Evolutionary conservation across 306 rosid genomes (phyloP).

Genomic region (Mimosa pudica): DNA sequence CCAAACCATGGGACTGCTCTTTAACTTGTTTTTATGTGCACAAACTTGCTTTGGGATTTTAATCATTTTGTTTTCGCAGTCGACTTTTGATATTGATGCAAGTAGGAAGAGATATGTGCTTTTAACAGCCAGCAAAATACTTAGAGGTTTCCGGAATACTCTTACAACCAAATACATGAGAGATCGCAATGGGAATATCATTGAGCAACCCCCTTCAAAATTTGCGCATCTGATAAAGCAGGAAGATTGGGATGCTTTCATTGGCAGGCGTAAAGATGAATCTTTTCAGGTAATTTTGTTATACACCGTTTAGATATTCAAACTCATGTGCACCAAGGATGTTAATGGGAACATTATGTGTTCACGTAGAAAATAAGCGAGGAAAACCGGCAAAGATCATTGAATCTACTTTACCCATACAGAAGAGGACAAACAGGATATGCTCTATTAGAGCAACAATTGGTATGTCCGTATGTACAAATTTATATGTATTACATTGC

Average conservation of each 20-base stretch:
- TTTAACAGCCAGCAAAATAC: background rate
- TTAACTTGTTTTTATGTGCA: background rate
- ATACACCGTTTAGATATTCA: background rate
- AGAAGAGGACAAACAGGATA: background rate
- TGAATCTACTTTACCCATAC: background rate
- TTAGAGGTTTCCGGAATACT: background rate
- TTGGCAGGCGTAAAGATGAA: background rate
- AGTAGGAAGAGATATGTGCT: background rate
- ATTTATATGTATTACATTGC: too few species aligned
- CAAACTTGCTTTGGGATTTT: background rate
- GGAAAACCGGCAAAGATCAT: background rate
- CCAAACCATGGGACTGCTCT: too few species aligned
- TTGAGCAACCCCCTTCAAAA: conserved; percentile 9
- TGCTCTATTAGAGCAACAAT: conserved; percentile 7
- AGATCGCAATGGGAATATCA: background rate
- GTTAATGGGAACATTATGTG: background rate
- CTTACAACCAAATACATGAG: background rate
- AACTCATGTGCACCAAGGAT: background rate
- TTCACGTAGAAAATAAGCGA: conserved; percentile 9
- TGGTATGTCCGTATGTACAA: background rate
- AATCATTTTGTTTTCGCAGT: background rate
- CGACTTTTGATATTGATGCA: background rate
- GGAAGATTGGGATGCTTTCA: conserved; percentile 14
- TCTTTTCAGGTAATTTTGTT: background rate
- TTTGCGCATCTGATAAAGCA: background rate